phyloP scores from a whole-genome alignment of 2,329 filamentous ascomycete genomes.

The Aureobasidium sp. region DNA sequence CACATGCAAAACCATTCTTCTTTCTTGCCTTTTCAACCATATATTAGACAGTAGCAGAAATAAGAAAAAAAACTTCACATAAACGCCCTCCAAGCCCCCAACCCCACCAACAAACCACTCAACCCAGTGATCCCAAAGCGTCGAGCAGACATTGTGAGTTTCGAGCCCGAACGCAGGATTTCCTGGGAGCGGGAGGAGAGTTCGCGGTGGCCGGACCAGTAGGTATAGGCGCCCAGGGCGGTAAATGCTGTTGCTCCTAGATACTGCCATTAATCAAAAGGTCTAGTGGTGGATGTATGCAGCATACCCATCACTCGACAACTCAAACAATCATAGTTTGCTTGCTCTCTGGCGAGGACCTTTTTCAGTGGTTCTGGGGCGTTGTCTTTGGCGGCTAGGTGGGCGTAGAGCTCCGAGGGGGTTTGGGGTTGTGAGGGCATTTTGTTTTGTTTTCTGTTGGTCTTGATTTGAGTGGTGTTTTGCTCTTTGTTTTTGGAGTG shows the following conservation, averaged over 20 bases:
- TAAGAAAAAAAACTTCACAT: conserved; percentile 21
- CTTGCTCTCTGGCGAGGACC: conserved; percentile 44
- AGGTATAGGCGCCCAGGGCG: conserved; percentile 41
- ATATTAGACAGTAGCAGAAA: too few species aligned
- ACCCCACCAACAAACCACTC: conserved; percentile 34
- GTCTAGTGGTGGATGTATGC: too few species aligned
- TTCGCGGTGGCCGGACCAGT: conserved; percentile 40
- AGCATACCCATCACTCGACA: conserved; percentile 29
- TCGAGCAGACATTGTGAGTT: conserved; percentile 36
- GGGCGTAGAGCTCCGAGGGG: neutral
- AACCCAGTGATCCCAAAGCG: conserved; percentile 33
- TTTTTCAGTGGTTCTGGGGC: conserved; percentile 20
- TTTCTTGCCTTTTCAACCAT: too few species aligned
- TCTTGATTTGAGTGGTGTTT: neutral
- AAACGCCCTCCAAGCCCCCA: conserved; percentile 37
- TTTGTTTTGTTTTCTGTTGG: neutral
- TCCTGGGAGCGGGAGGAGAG: conserved; percentile 34
- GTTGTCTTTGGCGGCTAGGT: conserved; percentile 5
- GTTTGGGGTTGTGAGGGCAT: neutral
- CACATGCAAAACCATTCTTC: neutral
- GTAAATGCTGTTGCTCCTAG: conserved; percentile 40
- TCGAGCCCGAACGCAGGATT: conserved; percentile 35
- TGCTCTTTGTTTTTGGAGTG: too few species aligned
- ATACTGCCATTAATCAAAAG: too few species aligned
- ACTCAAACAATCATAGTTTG: conserved; percentile 28